phyloP scores from a whole-genome alignment of 1,284 basidiomycete species.

The Clitocybe nebularis region DNA sequence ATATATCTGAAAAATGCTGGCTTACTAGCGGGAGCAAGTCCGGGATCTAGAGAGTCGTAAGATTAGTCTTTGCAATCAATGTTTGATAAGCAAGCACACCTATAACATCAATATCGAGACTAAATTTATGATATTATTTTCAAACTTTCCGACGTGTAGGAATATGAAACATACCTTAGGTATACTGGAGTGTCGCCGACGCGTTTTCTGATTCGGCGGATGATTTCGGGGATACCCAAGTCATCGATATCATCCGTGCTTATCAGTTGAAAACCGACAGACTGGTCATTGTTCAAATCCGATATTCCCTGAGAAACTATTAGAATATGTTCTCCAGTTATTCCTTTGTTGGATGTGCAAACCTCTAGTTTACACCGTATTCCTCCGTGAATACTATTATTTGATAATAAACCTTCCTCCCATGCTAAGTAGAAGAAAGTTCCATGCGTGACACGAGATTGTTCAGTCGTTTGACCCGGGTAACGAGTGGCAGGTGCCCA shows the following conservation, averaged over 20 bases:
- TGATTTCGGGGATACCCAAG: constrained; percentile 57
- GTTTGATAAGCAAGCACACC: constrained; percentile 34
- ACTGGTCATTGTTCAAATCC: constrained; percentile 61
- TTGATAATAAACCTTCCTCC: constrained; percentile 69
- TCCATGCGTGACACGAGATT: constrained; percentile 70
- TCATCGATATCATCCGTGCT: constrained; percentile 77
- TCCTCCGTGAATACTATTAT: constrained; percentile 74
- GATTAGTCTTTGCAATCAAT: constrained; percentile 1
- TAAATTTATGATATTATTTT: constrained; percentile 19
- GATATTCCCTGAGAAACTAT: constrained; percentile 39
- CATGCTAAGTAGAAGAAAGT: constrained; percentile 74
- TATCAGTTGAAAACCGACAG: constrained; percentile 68
- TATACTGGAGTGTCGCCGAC: constrained; percentile 73
- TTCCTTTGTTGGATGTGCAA: constrained; percentile 17
- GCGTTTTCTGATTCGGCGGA: constrained; percentile 56
- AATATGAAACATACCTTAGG: constrained; percentile 46
- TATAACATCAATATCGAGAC: constrained; percentile 77
- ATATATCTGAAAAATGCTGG: constrained; percentile 5
- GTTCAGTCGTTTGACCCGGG: constrained; percentile 48
- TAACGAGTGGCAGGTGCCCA: constrained; percentile 44
- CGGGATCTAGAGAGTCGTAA: no score
- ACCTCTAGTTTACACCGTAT: constrained; percentile 71
- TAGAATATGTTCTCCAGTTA: background rate
- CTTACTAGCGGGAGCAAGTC: constrained; percentile 75
- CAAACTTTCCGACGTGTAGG: constrained; percentile 9